Conservation (phyloP, 148 eudicot genomes). For the Amaranthus cruentus region DNA sequence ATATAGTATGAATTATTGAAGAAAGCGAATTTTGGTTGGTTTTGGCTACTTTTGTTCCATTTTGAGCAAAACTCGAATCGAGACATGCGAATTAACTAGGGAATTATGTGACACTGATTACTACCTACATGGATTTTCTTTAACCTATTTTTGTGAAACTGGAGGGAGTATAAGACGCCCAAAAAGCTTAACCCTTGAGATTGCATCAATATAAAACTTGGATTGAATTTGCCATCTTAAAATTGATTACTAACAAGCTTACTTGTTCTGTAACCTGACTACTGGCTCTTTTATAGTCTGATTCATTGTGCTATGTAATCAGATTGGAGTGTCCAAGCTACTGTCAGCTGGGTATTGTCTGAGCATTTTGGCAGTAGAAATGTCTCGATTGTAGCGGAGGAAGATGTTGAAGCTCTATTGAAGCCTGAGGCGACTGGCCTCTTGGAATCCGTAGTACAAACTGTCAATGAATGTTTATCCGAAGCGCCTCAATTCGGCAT, state of each 20-base stretch:
- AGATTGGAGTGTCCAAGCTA: constrained; percentile 98
- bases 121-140: background rate
- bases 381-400: constrained; percentile 85
- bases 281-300: constrained; percentile 1
- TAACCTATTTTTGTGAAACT: background rate
- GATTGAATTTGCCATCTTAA: too few relatives aligned
- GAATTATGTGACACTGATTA: too few relatives aligned
- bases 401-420: constrained; percentile 68
- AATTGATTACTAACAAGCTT: background rate
- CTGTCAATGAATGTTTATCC: constrained; percentile 69
- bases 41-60: too few relatives aligned
- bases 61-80: too few relatives aligned
- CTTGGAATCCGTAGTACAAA: constrained; percentile 51
- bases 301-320: constrained; percentile 30
- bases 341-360: constrained; percentile 69
- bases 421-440: constrained; percentile 46
- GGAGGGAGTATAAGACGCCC: background rate
- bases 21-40: too few relatives aligned
- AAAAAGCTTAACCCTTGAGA: too few relatives aligned
- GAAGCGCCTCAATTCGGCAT: constrained; percentile 68
- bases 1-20: too few relatives aligned
- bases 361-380: constrained; percentile 53
- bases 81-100: too few relatives aligned
- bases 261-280: background rate
- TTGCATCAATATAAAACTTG: background rate